phyloP scores from a whole-genome alignment of 2,329 filamentous ascomycete genomes.

The Phialemonium atrogriseum region DNA sequence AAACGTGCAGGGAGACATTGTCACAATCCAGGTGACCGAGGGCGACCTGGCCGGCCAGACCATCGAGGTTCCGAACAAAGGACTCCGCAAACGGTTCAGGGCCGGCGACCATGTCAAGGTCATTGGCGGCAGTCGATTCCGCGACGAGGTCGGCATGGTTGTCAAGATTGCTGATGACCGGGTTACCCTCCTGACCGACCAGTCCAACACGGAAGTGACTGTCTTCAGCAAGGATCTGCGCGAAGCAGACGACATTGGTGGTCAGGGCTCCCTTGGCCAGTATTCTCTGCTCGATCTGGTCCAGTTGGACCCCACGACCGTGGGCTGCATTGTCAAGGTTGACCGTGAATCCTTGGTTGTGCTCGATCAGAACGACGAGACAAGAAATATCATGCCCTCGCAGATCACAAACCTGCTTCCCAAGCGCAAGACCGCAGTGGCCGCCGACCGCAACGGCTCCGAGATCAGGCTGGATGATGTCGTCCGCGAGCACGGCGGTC shows the following conservation, averaged over 20 bases:
- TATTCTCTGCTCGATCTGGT: constrained; percentile 91
- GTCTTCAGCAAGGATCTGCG: constrained; percentile 97
- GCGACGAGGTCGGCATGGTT: constrained; percentile 94
- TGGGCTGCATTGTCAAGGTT: constrained; percentile 89
- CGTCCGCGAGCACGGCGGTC: constrained; percentile 81
- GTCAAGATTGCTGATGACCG: constrained; percentile 88
- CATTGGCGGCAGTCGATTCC: constrained; percentile 88
- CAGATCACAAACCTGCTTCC: constrained; percentile 87
- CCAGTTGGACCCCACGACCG: constrained; percentile 85
- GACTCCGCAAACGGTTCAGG: constrained; percentile 84
- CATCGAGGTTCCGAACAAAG: constrained; percentile 89
- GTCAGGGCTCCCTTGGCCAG: constrained; percentile 74
- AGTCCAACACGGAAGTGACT: constrained; percentile 86
- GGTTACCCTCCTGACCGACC: constrained; percentile 87
- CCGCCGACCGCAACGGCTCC: constrained; percentile 85
- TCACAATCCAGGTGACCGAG: constrained; percentile 77
- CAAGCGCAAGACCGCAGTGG: constrained; percentile 73
- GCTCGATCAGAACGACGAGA: constrained; percentile 81
- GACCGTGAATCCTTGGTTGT: constrained; percentile 88
- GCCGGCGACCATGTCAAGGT: constrained; percentile 98
- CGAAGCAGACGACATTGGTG: constrained; percentile 86
- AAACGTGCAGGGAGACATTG: constrained; percentile 84
- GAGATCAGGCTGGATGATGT: constrained; percentile 90
- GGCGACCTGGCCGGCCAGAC: constrained; percentile 74
- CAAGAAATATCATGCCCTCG: constrained; percentile 75